A percentile compares a stretch with the other conserved stretches of the same genome.
Evolutionary conservation across 805 yeast genomes (phyloP).

Genomic region (Cyberlindnera xishuangbannaensis): DNA sequence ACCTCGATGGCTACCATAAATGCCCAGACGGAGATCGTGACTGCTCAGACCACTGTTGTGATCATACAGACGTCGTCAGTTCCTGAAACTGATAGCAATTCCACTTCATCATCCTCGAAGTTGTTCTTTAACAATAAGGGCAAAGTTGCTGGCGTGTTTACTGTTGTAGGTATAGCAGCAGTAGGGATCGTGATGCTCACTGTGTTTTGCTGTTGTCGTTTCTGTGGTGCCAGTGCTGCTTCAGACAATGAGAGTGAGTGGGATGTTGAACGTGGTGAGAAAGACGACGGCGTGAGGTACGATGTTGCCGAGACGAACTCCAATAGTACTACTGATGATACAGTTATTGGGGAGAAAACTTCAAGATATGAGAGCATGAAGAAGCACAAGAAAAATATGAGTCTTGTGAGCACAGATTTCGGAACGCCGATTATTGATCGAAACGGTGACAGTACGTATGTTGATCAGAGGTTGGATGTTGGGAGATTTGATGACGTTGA

Average conservation of each 20-base stretch:
- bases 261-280: slow-evolving; percentile 6
- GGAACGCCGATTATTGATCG: slow-evolving; percentile 16
- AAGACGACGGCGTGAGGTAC: slow-evolving; percentile 3
- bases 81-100: slow-evolving; percentile 11
- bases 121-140: slow-evolving; percentile 61
- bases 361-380: not conserved
- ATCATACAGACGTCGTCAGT: slow-evolving; percentile 10
- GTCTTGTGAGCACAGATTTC: slow-evolving; percentile 8
- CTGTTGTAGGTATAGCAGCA: slow-evolving; percentile 64
- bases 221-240: slow-evolving; percentile 1
- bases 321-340: slow-evolving; percentile 8
- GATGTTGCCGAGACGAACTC: slow-evolving; percentile 3
- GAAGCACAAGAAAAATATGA: slow-evolving; percentile 7
- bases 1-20: slow-evolving; percentile 10
- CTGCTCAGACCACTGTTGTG: slow-evolving; percentile 10
- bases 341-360: slow-evolving; percentile 7
- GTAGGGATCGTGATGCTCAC: slow-evolving; percentile 38
- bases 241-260: slow-evolving; percentile 14
- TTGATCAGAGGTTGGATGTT: slow-evolving; percentile 61
- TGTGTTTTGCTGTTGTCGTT: slow-evolving; percentile 36
- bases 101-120: slow-evolving; percentile 9
- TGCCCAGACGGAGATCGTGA: slow-evolving; percentile 9
- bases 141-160: slow-evolving; percentile 76
- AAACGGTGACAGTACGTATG: slow-evolving; percentile 25
- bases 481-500: slow-evolving; percentile 37